phyloP scores from a whole-genome alignment of 352 stramenopile species.

The Blastocystis sp. region DNA sequence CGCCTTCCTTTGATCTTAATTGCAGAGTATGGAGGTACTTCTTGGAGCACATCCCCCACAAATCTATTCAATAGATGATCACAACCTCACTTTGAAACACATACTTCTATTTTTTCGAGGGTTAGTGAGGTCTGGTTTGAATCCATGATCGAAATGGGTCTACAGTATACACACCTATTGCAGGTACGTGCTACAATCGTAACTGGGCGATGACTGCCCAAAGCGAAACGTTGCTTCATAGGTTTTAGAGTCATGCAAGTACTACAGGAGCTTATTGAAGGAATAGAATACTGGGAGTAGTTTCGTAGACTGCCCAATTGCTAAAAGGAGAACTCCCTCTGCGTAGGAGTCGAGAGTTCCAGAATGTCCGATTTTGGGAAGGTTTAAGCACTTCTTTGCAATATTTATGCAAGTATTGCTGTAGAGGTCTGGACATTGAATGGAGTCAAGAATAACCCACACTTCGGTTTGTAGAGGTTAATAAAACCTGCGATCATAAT shows the following conservation, averaged over 20 bases:
- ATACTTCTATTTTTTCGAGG: neutral
- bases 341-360: slow-evolving; percentile 27
- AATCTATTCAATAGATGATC: neutral
- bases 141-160: neutral
- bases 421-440: neutral
- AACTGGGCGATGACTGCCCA: slow-evolving; percentile 3
- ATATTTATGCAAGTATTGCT: neutral
- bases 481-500: neutral
- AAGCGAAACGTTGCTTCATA: slow-evolving; percentile 38
- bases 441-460: too few relatives aligned
- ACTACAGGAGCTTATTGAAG: neutral
- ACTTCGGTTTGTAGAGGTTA: slow-evolving; percentile 55
- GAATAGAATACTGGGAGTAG: neutral
- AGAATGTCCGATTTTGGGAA: neutral
- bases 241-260: slow-evolving; percentile 2
- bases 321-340: slow-evolving; percentile 25
- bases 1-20: neutral
- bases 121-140: neutral
- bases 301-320: neutral
- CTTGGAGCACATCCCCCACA: neutral
- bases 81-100: neutral
- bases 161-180: neutral
- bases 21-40: slow-evolving; percentile 5
- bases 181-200: neutral
- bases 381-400: neutral